Conservation (phyloP, 805 yeast genomes). For the Cyberlindnera misumaiensis region DNA sequence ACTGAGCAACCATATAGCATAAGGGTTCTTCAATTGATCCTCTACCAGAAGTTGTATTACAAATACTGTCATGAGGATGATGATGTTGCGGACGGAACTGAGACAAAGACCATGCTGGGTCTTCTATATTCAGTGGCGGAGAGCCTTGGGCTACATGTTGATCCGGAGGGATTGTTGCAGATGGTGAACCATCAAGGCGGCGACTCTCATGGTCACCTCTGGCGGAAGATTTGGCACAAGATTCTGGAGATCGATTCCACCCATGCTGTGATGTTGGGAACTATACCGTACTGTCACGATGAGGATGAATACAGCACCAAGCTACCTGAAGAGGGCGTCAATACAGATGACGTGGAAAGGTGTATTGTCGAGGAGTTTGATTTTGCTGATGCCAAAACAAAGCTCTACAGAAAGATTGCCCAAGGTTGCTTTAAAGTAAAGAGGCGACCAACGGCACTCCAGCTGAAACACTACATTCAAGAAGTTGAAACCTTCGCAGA, state of each 20-base stretch:
- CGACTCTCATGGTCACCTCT: slow-evolving; percentile 13
- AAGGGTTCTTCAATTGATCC: slow-evolving; percentile 45
- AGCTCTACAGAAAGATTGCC: slow-evolving; percentile 27
- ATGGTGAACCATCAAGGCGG: slow-evolving; percentile 7
- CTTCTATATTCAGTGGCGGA: slow-evolving; percentile 47
- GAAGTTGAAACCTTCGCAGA: slow-evolving; percentile 29
- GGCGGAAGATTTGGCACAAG: slow-evolving; percentile 23
- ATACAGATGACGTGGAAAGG: slow-evolving; percentile 32
- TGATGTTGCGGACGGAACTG: slow-evolving; percentile 45
- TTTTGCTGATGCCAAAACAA: slow-evolving; percentile 26
- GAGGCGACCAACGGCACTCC: slow-evolving; percentile 27
- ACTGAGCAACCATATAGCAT: slow-evolving; percentile 37
- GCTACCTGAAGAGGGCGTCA: slow-evolving; percentile 27
- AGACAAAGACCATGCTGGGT: slow-evolving; percentile 39
- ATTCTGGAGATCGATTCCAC: slow-evolving; percentile 20
- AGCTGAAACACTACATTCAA: slow-evolving; percentile 26
- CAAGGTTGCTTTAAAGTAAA: slow-evolving; percentile 27
- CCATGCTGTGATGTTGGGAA: slow-evolving; percentile 10
- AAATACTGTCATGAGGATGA: slow-evolving; percentile 50
- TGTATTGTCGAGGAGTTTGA: slow-evolving; percentile 27
- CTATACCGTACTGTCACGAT: slow-evolving; percentile 13
- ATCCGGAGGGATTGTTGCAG: slow-evolving; percentile 32
- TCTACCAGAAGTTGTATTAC: slow-evolving; percentile 42
- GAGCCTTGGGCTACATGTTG: slow-evolving; percentile 50
- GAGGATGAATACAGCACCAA: slow-evolving; percentile 16